Conservation (phyloP, 148 eudicot species). For the Rhododendron ferrugineum region DNA sequence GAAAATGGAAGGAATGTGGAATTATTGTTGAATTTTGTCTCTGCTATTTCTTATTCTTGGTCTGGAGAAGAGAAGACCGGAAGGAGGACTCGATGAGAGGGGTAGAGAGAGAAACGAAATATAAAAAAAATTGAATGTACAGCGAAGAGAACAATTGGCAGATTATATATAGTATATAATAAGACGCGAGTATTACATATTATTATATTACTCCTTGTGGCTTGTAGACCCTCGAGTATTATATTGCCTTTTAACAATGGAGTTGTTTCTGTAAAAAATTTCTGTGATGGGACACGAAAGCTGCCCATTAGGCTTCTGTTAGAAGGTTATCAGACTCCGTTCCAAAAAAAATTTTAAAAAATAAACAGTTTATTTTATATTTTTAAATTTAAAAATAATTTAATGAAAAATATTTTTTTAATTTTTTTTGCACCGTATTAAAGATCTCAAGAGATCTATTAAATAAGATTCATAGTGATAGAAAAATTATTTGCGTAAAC, state of each 20-base stretch:
- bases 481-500: no score
- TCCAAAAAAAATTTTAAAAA: no score
- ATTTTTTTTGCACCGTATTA: no score
- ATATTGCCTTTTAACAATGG: no score
- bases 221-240: not conserved
- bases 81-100: not conserved
- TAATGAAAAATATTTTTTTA: no score
- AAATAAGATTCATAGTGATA: no score
- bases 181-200: not conserved
- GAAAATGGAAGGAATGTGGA: not conserved
- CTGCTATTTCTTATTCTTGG: not conserved
- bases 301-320: not conserved
- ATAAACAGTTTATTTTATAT: no score
- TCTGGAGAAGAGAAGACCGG: not conserved
- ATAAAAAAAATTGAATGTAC: slow-evolving; percentile 12
- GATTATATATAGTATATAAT: not conserved
- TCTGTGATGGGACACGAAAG: not conserved
- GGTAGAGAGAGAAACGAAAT: not conserved
- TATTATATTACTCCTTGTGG: not conserved
- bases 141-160: slow-evolving; percentile 22
- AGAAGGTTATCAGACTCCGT: not conserved
- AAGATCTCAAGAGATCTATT: no score
- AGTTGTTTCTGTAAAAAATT: not conserved
- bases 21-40: not conserved
- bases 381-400: no score